These are phyloP conservation scores for Phytophthora syringae DNA, from an alignment of 352 stramenopile species.

Conservation along the genomic window DNA sequence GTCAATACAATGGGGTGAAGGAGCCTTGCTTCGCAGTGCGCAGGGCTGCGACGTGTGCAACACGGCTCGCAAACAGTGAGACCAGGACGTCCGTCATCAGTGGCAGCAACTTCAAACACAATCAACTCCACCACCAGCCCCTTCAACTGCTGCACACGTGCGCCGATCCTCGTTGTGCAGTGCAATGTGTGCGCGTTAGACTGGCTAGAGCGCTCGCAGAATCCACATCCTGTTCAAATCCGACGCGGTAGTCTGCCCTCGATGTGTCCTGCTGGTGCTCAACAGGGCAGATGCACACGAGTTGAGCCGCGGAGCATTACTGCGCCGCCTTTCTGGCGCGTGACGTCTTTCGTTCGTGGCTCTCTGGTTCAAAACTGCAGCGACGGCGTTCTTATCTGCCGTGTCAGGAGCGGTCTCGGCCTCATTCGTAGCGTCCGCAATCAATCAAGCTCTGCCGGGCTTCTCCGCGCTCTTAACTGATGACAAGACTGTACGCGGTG, in stretches of 20 bases:
- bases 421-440: constrained; percentile 16
- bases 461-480: constrained; percentile 16
- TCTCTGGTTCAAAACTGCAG: too few species aligned
- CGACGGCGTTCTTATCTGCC: constrained; percentile 20
- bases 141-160: constrained; percentile 21
- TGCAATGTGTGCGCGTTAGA: constrained; percentile 6
- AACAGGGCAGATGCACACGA: constrained; percentile 26
- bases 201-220: neutral
- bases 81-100: neutral
- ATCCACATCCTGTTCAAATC: constrained; percentile 37
- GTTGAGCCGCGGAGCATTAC: constrained; percentile 41
- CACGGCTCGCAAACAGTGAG: constrained; percentile 7
- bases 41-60: too few species aligned
- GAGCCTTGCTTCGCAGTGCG: too few species aligned
- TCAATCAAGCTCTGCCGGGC: constrained; percentile 5
- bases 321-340: constrained; percentile 26
- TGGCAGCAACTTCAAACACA: constrained; percentile 37
- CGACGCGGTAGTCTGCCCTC: constrained; percentile 31
- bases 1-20: too few species aligned
- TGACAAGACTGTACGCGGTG: constrained; percentile 2
- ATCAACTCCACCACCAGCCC: constrained; percentile 11
- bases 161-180: constrained; percentile 1
- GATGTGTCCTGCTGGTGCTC: constrained; percentile 27
- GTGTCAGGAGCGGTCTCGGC: neutral
- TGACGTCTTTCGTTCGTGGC: constrained; percentile 34